phyloP scores from a whole-genome alignment of 2,329 filamentous ascomycete genomes.

The Teratosphaeria pseudoeucalypti region DNA sequence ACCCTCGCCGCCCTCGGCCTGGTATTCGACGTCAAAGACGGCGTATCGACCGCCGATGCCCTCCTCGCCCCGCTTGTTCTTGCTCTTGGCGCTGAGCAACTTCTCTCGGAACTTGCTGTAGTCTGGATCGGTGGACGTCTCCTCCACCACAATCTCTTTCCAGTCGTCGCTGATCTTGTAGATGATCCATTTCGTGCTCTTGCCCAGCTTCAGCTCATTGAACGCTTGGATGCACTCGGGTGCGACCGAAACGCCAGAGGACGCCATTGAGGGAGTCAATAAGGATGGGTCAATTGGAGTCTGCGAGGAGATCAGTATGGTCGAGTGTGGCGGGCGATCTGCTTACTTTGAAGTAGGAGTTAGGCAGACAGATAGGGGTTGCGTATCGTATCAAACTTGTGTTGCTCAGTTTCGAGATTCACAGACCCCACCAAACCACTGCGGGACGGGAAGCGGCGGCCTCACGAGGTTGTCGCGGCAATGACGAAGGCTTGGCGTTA shows the following conservation, averaged over 20 bases:
- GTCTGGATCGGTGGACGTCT: conserved; percentile 55
- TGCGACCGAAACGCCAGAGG: conserved; percentile 55
- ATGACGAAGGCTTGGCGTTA: neutral
- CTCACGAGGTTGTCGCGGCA: neutral
- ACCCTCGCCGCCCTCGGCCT: conserved; percentile 61
- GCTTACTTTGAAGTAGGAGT: neutral
- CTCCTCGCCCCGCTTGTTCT: conserved; percentile 52
- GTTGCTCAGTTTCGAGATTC: neutral
- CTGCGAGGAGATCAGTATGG: neutral
- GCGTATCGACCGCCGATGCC: conserved; percentile 64
- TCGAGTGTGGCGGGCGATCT: neutral
- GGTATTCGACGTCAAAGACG: conserved; percentile 77
- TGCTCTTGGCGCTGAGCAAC: conserved; percentile 62
- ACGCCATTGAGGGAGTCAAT: conserved; percentile 9
- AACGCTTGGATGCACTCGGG: conserved; percentile 59
- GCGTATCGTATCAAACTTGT: neutral
- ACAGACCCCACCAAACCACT: neutral
- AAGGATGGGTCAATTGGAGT: neutral
- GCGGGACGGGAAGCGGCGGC: neutral
- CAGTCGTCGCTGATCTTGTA: conserved; percentile 78
- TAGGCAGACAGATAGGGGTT: neutral
- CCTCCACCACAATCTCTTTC: conserved; percentile 73
- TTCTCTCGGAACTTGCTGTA: conserved; percentile 67
- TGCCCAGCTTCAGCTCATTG: conserved; percentile 75
- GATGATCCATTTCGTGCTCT: conserved; percentile 72